Conservation (phyloP, 345 rosid genomes). For the Passiflora organensis region DNA sequence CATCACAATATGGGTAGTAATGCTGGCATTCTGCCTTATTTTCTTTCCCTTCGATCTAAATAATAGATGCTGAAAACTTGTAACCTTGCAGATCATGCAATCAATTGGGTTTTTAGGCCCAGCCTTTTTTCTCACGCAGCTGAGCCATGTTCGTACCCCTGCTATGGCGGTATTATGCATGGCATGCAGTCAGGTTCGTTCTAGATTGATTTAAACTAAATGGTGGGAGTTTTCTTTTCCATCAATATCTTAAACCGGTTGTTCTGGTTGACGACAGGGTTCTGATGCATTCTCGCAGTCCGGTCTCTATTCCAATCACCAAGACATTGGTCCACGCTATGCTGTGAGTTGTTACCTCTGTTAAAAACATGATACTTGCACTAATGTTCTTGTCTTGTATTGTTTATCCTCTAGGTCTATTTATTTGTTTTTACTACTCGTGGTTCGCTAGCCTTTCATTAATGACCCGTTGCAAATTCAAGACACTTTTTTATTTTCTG, state of each 20-base stretch:
- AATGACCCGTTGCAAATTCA: too few relatives aligned
- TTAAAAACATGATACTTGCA: background rate
- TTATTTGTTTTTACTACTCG: background rate
- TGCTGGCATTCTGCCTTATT: conserved; percentile 2
- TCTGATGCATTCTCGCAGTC: conserved; percentile 96
- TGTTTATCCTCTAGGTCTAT: background rate
- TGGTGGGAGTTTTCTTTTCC: background rate
- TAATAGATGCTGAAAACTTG: conserved; percentile 5
- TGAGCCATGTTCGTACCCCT: conserved; percentile 80
- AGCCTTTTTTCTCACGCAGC: conserved; percentile 83
- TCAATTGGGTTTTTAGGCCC: conserved; percentile 95
- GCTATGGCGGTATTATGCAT: conserved; percentile 95
- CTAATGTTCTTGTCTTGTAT: too few relatives aligned
- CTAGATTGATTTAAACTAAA: conserved; percentile 14
- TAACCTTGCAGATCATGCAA: conserved; percentile 83
- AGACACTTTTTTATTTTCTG: background rate
- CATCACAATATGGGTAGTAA: background rate
- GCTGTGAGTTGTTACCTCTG: conserved; percentile 48
- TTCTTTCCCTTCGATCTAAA: background rate
- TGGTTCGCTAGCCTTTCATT: background rate
- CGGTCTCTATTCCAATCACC: conserved; percentile 96
- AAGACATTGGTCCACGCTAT: conserved; percentile 94
- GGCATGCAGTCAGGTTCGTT: conserved; percentile 95
- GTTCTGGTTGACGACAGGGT: conserved; percentile 46
- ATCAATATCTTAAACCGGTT: conserved; percentile 7